Evolutionary conservation across 2,329 filamentous ascomycete genomes (phyloP).

Genomic region (Fusarium sterilihyphosum): DNA sequence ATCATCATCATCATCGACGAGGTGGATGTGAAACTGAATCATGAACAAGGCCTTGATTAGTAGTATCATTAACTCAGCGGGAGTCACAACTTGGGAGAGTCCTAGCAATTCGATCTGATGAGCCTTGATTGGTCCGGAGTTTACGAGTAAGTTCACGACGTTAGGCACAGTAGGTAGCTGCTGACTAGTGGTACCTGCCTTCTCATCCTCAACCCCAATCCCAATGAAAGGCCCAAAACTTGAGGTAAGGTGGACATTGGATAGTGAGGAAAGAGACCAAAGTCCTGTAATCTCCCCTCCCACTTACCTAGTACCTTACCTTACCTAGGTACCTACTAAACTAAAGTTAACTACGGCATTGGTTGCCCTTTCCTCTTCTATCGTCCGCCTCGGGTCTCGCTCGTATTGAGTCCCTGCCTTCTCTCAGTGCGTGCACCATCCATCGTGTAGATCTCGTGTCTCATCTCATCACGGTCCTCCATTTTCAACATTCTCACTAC

Average conservation of each 20-base stretch:
- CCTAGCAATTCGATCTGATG: conserved; percentile 4
- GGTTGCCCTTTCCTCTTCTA: background rate
- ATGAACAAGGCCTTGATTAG: conserved; percentile 1
- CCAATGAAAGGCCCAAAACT: too few relatives aligned
- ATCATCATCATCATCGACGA: background rate
- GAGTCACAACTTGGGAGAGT: background rate
- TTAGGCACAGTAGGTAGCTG: conserved; percentile 6
- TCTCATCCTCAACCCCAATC: conserved; percentile 1
- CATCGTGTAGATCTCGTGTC: conserved; percentile 23
- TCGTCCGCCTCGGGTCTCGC: conserved; percentile 13
- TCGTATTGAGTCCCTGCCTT: conserved; percentile 20
- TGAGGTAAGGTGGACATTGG: background rate
- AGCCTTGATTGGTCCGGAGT: conserved; percentile 14
- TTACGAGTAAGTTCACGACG: background rate
- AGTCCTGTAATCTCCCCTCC: conserved; percentile 41
- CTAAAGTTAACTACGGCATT: background rate
- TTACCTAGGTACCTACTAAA: background rate
- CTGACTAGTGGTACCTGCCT: conserved; percentile 2
- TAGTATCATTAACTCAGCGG: background rate
- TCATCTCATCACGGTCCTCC: conserved; percentile 10
- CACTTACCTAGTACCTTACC: background rate
- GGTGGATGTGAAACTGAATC: conserved; percentile 21
- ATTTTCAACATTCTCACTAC: background rate
- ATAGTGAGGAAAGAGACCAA: conserved; percentile 11
- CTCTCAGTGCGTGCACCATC: background rate